These are phyloP conservation scores for Citrullus amarus DNA, from an alignment of 306 rosid species.

Conservation along the genomic window DNA sequence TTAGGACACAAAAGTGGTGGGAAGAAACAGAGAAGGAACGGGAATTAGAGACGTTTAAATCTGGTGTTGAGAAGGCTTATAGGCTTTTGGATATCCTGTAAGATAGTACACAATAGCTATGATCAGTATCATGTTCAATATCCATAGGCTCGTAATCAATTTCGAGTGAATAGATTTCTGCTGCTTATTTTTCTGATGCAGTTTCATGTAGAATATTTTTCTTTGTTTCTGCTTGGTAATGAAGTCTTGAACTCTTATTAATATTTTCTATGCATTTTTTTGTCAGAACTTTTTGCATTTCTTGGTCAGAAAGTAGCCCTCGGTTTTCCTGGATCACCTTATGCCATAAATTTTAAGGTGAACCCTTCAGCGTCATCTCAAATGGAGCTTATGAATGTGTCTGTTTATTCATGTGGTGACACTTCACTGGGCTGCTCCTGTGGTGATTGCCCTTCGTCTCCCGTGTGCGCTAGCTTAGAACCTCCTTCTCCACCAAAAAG, in stretches of 20 bases:
- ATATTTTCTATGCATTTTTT: slow-evolving; percentile 18
- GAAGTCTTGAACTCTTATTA: slow-evolving; percentile 14
- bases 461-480: slow-evolving; percentile 50
- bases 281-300: slow-evolving; percentile 80
- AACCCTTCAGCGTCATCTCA: slow-evolving; percentile 34
- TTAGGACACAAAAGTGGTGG: not conserved
- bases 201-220: slow-evolving; percentile 3
- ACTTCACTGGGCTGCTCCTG: slow-evolving; percentile 95
- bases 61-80: not conserved
- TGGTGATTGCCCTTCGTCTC: slow-evolving; percentile 87
- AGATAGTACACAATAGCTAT: not conserved
- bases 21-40: not conserved
- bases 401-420: slow-evolving; percentile 72
- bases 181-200: slow-evolving; percentile 7
- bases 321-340: slow-evolving; percentile 92
- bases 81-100: not conserved
- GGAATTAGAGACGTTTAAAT: not conserved
- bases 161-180: not conserved
- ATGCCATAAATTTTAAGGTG: slow-evolving; percentile 54
- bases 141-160: not conserved
- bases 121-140: not conserved
- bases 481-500: slow-evolving; percentile 57
- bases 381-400: slow-evolving; percentile 71
- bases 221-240: slow-evolving; percentile 8
- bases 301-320: slow-evolving; percentile 63